Evolutionary conservation across 495 filamentous ascomycete species (phyloP).

Genomic region (Aspergillus taichungensis): DNA sequence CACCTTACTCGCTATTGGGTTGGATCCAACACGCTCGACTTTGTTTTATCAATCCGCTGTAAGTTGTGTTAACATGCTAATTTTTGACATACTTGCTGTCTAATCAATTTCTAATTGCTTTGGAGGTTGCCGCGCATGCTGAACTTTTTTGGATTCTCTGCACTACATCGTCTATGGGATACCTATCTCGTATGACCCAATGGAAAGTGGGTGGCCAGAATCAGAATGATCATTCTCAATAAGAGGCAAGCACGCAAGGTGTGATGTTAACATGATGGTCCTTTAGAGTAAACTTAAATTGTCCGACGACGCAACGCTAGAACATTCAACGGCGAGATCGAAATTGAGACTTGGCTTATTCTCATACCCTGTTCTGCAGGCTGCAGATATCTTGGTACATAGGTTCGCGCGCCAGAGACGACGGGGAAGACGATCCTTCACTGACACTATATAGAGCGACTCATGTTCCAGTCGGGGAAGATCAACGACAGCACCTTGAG

Average conservation of each 20-base stretch:
- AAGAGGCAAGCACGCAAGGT: not conserved
- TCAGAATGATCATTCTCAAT: too few species aligned
- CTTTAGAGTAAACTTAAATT: slow-evolving; percentile 60
- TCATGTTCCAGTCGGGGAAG: slow-evolving; percentile 91
- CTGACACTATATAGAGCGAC: slow-evolving; percentile 51
- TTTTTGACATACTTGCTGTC: not conserved
- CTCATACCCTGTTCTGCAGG: slow-evolving; percentile 92
- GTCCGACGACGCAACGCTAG: slow-evolving; percentile 42
- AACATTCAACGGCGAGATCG: slow-evolving; percentile 43
- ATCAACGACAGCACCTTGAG: slow-evolving; percentile 90
- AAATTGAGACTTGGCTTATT: slow-evolving; percentile 83
- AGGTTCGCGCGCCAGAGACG: slow-evolving; percentile 34
- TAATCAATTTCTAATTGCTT: slow-evolving; percentile 9
- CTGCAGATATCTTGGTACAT: slow-evolving; percentile 88
- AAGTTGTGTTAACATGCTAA: slow-evolving; percentile 7
- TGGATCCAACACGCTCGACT: slow-evolving; percentile 64
- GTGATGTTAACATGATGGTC: slow-evolving; percentile 3
- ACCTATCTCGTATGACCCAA: slow-evolving; percentile 91
- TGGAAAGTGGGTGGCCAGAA: slow-evolving; percentile 64
- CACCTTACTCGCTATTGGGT: slow-evolving; percentile 70
- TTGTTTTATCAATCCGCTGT: slow-evolving; percentile 79
- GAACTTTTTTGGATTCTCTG: slow-evolving; percentile 96
- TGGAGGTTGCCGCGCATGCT: slow-evolving; percentile 63
- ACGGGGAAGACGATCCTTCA: slow-evolving; percentile 2
- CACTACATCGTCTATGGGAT: slow-evolving; percentile 80